phyloP scores from a whole-genome alignment of 805 yeast species.

The Candida piceae region DNA sequence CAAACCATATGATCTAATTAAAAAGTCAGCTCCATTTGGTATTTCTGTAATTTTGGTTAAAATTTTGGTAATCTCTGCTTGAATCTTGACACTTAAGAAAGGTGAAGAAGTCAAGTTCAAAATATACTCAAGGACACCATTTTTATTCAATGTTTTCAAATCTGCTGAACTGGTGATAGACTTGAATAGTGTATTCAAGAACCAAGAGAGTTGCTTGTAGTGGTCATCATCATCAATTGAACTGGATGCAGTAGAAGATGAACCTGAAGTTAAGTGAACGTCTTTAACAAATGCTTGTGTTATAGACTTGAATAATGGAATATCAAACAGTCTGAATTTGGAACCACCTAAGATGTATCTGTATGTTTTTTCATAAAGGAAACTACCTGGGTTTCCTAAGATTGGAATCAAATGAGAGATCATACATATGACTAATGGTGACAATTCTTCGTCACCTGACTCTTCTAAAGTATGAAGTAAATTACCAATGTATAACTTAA shows the following conservation, averaged over 20 bases:
- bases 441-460: constrained; percentile 18
- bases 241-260: constrained; percentile 9
- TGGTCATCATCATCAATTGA: constrained; percentile 40
- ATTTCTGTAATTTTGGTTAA: constrained; percentile 45
- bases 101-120: constrained; percentile 52
- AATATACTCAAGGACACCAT: constrained; percentile 64
- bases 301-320: constrained; percentile 43
- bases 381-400: constrained; percentile 65
- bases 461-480: constrained; percentile 34
- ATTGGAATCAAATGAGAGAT: constrained; percentile 54
- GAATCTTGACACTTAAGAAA: constrained; percentile 37
- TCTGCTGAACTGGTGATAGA: constrained; percentile 50
- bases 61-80: constrained; percentile 36
- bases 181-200: constrained; percentile 42
- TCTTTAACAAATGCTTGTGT: constrained; percentile 25
- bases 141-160: constrained; percentile 44
- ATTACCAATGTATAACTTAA: constrained; percentile 49
- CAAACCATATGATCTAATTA: constrained; percentile 55
- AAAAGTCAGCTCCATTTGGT: constrained; percentile 51
- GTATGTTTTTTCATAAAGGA: constrained; percentile 64
- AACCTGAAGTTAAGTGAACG: constrained; percentile 15
- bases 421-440: constrained; percentile 50
- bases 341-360: constrained; percentile 63
- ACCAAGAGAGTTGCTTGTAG: constrained; percentile 63
- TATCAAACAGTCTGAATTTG: constrained; percentile 32